Conservation (phyloP, 2,329 filamentous ascomycete genomes). For the Diplodia corticola region DNA sequence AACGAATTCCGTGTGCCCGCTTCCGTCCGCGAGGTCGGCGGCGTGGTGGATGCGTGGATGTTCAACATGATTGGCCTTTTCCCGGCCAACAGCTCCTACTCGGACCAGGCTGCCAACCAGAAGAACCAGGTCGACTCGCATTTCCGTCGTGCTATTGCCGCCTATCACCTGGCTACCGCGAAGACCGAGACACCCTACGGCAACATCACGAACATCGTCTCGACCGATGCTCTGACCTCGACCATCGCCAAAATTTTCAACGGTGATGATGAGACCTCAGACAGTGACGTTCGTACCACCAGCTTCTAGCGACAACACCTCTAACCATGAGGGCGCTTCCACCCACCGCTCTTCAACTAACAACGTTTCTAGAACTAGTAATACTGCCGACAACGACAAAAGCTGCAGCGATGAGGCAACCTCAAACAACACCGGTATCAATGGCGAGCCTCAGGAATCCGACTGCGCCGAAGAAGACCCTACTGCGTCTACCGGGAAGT, state of each 20-base stretch:
- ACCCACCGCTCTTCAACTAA: neutral
- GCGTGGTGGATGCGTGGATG: slow-evolving; percentile 18
- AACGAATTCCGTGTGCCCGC: slow-evolving; percentile 17
- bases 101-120: slow-evolving; percentile 15
- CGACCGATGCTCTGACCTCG: neutral
- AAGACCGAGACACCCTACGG: slow-evolving; percentile 1
- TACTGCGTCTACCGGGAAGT: neutral
- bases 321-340: neutral
- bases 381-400: neutral
- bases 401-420: neutral
- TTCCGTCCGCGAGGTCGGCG: slow-evolving; percentile 11
- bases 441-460: neutral
- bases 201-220: slow-evolving; percentile 2
- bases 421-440: neutral
- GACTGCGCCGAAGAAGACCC: neutral
- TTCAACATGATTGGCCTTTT: slow-evolving; percentile 22
- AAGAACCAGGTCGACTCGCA: slow-evolving; percentile 20
- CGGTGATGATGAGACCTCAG: neutral
- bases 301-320: neutral
- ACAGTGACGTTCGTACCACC: neutral
- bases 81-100: slow-evolving; percentile 14
- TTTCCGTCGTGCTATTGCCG: slow-evolving; percentile 4
- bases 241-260: neutral
- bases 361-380: neutral
- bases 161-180: slow-evolving; percentile 15